A percentile compares a stretch with the other conserved stretches of the same genome.
Evolutionary conservation across 1,284 basidiomycete genomes (phyloP).

Genomic region (Sphagnurus paluster): DNA sequence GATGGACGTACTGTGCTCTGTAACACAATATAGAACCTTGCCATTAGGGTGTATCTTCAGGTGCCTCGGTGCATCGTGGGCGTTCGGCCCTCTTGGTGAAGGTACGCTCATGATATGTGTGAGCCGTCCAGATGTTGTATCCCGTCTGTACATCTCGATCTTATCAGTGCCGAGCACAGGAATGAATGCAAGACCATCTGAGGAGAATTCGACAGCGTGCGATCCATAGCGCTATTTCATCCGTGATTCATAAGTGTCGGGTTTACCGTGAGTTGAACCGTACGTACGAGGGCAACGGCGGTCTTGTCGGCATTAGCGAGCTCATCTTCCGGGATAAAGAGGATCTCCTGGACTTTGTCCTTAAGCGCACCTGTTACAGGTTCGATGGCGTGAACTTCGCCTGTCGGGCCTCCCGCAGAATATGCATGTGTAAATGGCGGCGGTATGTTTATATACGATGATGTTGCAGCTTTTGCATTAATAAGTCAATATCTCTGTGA

Average conservation of each 20-base stretch:
- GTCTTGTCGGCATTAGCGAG: slow-evolving; percentile 47
- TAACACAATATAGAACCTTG: slow-evolving; percentile 44
- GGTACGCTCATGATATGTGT: slow-evolving; percentile 34
- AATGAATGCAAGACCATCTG: slow-evolving; percentile 39
- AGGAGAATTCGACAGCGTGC: slow-evolving; percentile 47
- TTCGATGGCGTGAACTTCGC: slow-evolving; percentile 42
- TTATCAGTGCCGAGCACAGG: slow-evolving; percentile 47
- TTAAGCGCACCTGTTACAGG: slow-evolving; percentile 35
- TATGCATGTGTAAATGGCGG: slow-evolving; percentile 45
- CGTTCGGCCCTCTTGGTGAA: slow-evolving; percentile 35
- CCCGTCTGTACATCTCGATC: slow-evolving; percentile 44
- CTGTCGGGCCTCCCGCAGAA: slow-evolving; percentile 48
- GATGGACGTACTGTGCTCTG: slow-evolving; percentile 44
- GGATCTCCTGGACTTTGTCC: slow-evolving; percentile 41
- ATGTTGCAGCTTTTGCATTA: slow-evolving; percentile 41
- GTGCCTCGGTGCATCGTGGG: slow-evolving; percentile 48
- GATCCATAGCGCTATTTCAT: slow-evolving; percentile 42
- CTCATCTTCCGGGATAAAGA: slow-evolving; percentile 42
- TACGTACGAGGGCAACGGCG: slow-evolving; percentile 41
- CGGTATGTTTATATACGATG: slow-evolving; percentile 48
- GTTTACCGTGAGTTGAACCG: no score
- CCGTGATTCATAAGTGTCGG: not conserved
- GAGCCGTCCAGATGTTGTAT: slow-evolving; percentile 31
- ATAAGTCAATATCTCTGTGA: not conserved
- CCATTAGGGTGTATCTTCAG: slow-evolving; percentile 51